Percentiles rank a stretch among this genome's conserved stretches.
These are phyloP conservation scores for Colletotrichum falcatum DNA, from an alignment of 2,329 filamentous ascomycete genomes.

Conservation along the genomic window DNA sequence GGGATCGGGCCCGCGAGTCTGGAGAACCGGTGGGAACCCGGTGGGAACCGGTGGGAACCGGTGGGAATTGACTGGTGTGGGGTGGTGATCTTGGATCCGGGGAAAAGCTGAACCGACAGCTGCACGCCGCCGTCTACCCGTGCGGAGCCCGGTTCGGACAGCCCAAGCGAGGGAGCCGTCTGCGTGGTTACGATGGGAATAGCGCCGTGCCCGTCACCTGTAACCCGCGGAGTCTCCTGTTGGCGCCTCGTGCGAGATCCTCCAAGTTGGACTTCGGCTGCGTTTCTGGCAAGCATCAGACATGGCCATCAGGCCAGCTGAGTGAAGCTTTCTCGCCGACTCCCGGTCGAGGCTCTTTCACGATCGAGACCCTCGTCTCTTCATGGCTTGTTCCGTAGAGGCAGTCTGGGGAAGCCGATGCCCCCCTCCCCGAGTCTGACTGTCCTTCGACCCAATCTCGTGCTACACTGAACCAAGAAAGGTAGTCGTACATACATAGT, in stretches of 20 bases:
- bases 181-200: conserved; percentile 22
- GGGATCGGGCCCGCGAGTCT: conserved; percentile 21
- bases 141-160: conserved; percentile 17
- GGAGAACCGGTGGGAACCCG: conserved; percentile 6
- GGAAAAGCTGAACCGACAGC: conserved; percentile 8
- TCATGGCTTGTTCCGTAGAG: not conserved
- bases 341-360: no score
- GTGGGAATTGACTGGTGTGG: not conserved
- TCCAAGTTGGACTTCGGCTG: conserved; percentile 1
- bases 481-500: no score
- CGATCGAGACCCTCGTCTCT: not conserved
- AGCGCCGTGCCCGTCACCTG: conserved; percentile 3
- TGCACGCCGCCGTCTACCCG: not conserved
- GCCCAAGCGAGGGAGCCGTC: conserved; percentile 1
- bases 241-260: conserved; percentile 24
- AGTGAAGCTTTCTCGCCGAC: not conserved
- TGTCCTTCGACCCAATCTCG: conserved; percentile 16
- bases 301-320: conserved; percentile 2
- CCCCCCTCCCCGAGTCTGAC: not conserved
- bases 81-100: conserved; percentile 18
- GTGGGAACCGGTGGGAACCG: no score
- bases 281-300: conserved; percentile 13
- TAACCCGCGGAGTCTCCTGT: conserved; percentile 35
- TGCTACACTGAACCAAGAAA: not conserved
- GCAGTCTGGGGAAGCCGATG: not conserved